phyloP scores from a whole-genome alignment of 1,139 yeast species.

The Blastobotrys serpentis region DNA sequence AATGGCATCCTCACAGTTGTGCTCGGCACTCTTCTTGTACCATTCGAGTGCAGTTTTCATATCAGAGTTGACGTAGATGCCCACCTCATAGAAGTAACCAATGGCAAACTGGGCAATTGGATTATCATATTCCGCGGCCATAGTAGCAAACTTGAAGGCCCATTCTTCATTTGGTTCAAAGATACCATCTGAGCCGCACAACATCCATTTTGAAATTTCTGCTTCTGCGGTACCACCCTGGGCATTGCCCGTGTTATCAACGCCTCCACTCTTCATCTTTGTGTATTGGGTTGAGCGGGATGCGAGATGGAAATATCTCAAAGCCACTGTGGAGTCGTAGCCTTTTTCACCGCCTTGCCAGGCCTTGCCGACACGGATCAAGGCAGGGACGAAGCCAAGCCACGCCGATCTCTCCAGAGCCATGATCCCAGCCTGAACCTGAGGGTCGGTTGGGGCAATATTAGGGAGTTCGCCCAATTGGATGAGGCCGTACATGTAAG shows the following conservation, averaged over 20 bases:
- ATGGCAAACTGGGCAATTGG: slow-evolving; percentile 42
- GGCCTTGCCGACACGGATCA: slow-evolving; percentile 42
- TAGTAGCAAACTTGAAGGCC: slow-evolving; percentile 41
- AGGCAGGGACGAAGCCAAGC: slow-evolving; percentile 42
- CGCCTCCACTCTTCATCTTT: slow-evolving; percentile 24
- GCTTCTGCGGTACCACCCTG: slow-evolving; percentile 39
- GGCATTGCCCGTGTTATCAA: slow-evolving; percentile 17
- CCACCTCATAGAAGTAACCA: slow-evolving; percentile 44
- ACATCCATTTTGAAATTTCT: slow-evolving; percentile 44
- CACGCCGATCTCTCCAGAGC: slow-evolving; percentile 40
- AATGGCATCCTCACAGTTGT: slow-evolving; percentile 37
- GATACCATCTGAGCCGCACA: slow-evolving; percentile 38
- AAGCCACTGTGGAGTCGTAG: slow-evolving; percentile 39
- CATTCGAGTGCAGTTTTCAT: slow-evolving; percentile 34
- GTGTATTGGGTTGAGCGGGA: slow-evolving; percentile 39
- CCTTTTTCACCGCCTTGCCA: slow-evolving; percentile 42
- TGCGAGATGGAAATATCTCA: slow-evolving; percentile 42
- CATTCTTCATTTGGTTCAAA: slow-evolving; percentile 39
- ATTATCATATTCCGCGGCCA: slow-evolving; percentile 38
- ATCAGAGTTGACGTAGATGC: slow-evolving; percentile 36
- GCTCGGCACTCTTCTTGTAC: slow-evolving; percentile 35
- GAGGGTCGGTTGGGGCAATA: slow-evolving; percentile 17
- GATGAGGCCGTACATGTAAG: slow-evolving; percentile 39
- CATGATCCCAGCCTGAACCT: slow-evolving; percentile 31
- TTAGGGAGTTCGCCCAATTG: slow-evolving; percentile 38